A percentile compares a stretch with the other conserved stretches of the same genome.
phyloP scores from a whole-genome alignment of 495 filamentous ascomycete genomes.

The Podospora comata region DNA sequence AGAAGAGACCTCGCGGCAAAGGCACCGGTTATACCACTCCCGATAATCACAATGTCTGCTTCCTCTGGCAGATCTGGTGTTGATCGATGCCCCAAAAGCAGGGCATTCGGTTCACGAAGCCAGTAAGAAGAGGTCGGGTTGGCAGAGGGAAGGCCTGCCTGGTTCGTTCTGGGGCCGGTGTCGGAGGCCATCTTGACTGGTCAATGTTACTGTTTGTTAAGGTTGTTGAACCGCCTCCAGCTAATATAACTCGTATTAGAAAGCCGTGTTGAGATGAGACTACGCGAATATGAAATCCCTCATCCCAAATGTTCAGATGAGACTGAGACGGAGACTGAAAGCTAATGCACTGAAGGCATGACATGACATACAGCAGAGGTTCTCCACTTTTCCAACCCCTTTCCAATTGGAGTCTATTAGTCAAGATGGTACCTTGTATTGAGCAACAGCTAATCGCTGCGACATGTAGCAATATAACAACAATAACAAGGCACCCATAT shows the following conservation, averaged over 20 bases:
- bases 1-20: slow-evolving; percentile 63
- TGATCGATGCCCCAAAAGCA: slow-evolving; percentile 57
- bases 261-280: not conserved
- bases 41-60: slow-evolving; percentile 67
- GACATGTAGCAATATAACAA: not conserved
- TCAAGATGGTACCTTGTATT: not conserved
- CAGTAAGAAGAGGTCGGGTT: slow-evolving; percentile 70
- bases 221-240: no score
- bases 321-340: not conserved
- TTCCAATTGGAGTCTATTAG: not conserved
- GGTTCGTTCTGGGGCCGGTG: slow-evolving; percentile 20
- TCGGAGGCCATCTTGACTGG: not conserved
- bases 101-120: slow-evolving; percentile 57
- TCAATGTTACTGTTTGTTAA: not conserved
- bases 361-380: not conserved
- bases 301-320: not conserved
- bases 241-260: not conserved
- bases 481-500: not conserved
- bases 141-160: slow-evolving; percentile 47
- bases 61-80: slow-evolving; percentile 57
- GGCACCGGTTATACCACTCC: slow-evolving; percentile 68
- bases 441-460: not conserved
- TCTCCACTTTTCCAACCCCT: not conserved
- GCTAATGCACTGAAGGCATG: not conserved
- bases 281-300: not conserved